These are phyloP conservation scores for Hypoxylon rubiginosum DNA, from an alignment of 2,329 filamentous ascomycete genomes.

Conservation along the genomic window DNA sequence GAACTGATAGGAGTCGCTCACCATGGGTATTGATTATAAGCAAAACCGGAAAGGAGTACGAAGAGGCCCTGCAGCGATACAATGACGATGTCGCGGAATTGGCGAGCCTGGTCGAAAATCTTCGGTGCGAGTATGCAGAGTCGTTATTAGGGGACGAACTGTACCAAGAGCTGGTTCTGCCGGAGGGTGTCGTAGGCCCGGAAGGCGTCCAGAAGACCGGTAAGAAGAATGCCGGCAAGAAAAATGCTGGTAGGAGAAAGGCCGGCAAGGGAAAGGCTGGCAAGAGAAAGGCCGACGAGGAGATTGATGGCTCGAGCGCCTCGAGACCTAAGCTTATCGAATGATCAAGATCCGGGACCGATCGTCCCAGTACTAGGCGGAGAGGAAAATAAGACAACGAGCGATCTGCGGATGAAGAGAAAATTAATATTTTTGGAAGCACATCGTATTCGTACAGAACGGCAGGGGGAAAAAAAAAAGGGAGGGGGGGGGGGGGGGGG, in stretches of 20 bases:
- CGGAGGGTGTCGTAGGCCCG: constrained; percentile 1
- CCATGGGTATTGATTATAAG: constrained; percentile 13
- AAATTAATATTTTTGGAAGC: background rate
- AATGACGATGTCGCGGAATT: background rate
- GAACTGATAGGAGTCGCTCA: background rate
- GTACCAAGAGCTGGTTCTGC: constrained; percentile 29
- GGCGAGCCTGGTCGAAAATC: background rate
- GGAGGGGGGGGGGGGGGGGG: background rate
- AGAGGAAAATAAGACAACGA: background rate
- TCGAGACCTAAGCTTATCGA: constrained; percentile 18
- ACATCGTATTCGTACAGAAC: background rate
- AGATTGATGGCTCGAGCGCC: constrained; percentile 17
- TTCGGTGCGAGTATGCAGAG: constrained; percentile 24
- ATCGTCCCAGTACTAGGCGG: background rate
- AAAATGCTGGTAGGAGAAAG: too few relatives aligned
- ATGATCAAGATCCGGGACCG: background rate
- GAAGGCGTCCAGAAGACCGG: background rate
- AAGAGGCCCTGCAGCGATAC: constrained; percentile 17
- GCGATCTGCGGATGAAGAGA: background rate
- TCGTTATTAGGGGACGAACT: constrained; percentile 28
- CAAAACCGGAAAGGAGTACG: constrained; percentile 22
- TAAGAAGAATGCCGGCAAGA: too few relatives aligned
- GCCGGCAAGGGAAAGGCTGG: too few relatives aligned
- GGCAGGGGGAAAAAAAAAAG: background rate
- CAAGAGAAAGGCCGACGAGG: constrained; percentile 29